Base-by-base conservation (phyloP, 2,329 filamentous ascomycete genomes). In the Tolypocladium inflatum region DNA sequence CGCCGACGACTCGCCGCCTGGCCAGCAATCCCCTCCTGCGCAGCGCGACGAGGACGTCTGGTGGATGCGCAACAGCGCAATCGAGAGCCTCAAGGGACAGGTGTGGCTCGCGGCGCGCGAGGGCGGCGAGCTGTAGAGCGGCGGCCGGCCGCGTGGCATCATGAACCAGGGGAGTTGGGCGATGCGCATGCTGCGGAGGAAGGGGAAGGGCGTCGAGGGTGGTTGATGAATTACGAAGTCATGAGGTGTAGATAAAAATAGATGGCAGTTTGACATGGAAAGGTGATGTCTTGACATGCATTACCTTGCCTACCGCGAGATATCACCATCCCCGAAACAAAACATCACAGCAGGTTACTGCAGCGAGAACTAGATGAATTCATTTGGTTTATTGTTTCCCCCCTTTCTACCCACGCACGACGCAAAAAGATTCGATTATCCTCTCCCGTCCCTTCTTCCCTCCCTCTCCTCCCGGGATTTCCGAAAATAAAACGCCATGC, bases 41-140 rank as follows among this genome's bases (percentile, higher is more conserved):
- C 64, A 64, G 23, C 62, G 62, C 10, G 61, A 60, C 6, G 72
- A 73, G 58, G 68, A 67, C 7, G 69, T 73, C 2, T 83, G 81
- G 73, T 85, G 82, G 82, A 71, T 85, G 67, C 69, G 78, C 55
- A 80, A 83, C 56, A 79, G 78, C 43, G 76, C 80, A 7, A 74
- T 85, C 17, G 81, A 84, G 66, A 72, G 73, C 42, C 66, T 85
- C 52, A 84, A 82, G 68, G 80, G 81, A 0, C 76, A 72, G 63
- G 76, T 81, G 0, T 84, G 80, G 77, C 71, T 83, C 57, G 76
- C 75, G 21, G 76, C 75, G 3, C 68, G 74, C 43, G 73, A 72
- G 39, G 69, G 64, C 3, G 67, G 61, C 8, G 67, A 70, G 58
- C 59, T 66, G 50, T 68, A 66, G 60, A 60, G 45, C 43, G 56